Conservation (phyloP, 805 yeast genomes). For the Candida fluviatilis region DNA sequence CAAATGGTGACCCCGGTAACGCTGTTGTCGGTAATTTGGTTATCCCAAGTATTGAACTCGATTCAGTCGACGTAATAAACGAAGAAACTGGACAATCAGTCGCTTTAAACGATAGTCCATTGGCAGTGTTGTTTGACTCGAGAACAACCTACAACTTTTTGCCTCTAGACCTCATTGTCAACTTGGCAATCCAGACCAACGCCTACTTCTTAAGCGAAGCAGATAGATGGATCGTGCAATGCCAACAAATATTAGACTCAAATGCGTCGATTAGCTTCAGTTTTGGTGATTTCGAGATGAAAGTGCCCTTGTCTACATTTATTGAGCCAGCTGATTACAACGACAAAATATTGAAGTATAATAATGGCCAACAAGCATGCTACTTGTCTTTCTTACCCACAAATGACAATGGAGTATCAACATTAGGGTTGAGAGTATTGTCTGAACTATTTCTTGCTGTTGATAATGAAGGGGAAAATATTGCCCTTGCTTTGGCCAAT, state of each 20-base stretch:
- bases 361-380: slow-evolving; percentile 57
- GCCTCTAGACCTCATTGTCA: slow-evolving; percentile 54
- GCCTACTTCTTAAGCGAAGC: slow-evolving; percentile 52
- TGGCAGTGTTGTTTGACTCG: slow-evolving; percentile 59
- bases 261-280: slow-evolving; percentile 50
- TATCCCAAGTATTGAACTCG: slow-evolving; percentile 30
- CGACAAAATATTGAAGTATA: slow-evolving; percentile 41
- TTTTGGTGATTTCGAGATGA: slow-evolving; percentile 49
- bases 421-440: slow-evolving; percentile 58
- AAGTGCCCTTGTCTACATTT: slow-evolving; percentile 47
- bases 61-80: slow-evolving; percentile 22
- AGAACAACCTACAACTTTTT: slow-evolving; percentile 46
- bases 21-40: slow-evolving; percentile 9
- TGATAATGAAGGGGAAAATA: slow-evolving; percentile 50
- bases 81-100: slow-evolving; percentile 30
- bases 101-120: slow-evolving; percentile 30
- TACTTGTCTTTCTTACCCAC: slow-evolving; percentile 48
- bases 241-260: slow-evolving; percentile 42
- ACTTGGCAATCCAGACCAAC: slow-evolving; percentile 64
- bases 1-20: slow-evolving; percentile 8
- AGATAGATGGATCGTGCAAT: slow-evolving; percentile 59
- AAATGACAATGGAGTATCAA: slow-evolving; percentile 42
- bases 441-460: slow-evolving; percentile 54
- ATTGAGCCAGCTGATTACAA: slow-evolving; percentile 34
- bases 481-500: slow-evolving; percentile 56